These are phyloP conservation scores for rapeseed (Brassica napus) DNA, from an alignment of 345 rosid genomes.

Conservation along the genomic window Da-Ae NC_063436.1:4696001-4696500, in stretches of 20 bases:
- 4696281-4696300: slow-evolving; percentile 26
- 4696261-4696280: not conserved
- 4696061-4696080: not conserved
- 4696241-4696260: not conserved
- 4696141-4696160: not conserved
- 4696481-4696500: not conserved
- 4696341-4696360: not conserved
- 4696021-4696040: not conserved
- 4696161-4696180: not conserved
- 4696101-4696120: not conserved
- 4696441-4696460: not conserved
- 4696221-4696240: not conserved
- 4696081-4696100: not conserved
- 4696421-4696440: not conserved
- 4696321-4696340: slow-evolving; percentile 6
- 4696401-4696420: not conserved
- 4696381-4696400: not conserved
- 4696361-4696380: not conserved
- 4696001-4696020: not conserved
- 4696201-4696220: not conserved
- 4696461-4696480: not conserved
- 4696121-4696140: not conserved
- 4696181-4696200: not conserved
- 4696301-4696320: slow-evolving; percentile 23
- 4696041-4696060: not conserved